Percentiles rank a stretch among this genome's conserved stretches.
Conservation (phyloP, 2,329 filamentous ascomycete species). For the Magnaporthiopsis poae region DNA sequence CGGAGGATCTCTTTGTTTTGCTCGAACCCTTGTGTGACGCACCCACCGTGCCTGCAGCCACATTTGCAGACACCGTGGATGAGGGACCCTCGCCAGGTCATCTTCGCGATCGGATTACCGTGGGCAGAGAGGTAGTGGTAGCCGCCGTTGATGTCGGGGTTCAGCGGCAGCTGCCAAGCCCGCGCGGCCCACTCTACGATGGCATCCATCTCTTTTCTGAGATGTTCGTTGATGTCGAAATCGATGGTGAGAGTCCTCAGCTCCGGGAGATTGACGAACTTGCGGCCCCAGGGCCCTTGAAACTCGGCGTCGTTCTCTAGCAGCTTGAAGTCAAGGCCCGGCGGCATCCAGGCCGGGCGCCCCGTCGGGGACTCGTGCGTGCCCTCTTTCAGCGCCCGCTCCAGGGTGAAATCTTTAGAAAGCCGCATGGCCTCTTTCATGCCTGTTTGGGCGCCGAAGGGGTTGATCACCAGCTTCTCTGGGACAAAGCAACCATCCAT, state of each 20-base stretch:
- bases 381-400: background rate
- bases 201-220: background rate
- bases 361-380: background rate
- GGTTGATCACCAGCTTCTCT: background rate
- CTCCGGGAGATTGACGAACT: background rate
- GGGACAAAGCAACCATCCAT: background rate
- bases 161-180: background rate
- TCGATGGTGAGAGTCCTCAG: background rate
- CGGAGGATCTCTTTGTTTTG: too few species aligned
- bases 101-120: background rate
- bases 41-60: too few species aligned
- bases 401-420: background rate
- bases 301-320: background rate
- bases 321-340: background rate
- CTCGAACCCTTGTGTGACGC: too few species aligned
- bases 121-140: background rate
- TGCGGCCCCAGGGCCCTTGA: background rate
- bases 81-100: background rate
- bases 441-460: background rate
- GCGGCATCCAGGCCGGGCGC: background rate
- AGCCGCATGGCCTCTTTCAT: background rate
- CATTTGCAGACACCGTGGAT: background rate
- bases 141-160: background rate
- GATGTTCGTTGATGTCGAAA: background rate
- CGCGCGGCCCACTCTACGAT: background rate